Percentiles rank a stretch among this genome's conserved stretches.
phyloP scores from a whole-genome alignment of 495 filamentous ascomycete species.

The Hypoxylon cercidicola region DNA sequence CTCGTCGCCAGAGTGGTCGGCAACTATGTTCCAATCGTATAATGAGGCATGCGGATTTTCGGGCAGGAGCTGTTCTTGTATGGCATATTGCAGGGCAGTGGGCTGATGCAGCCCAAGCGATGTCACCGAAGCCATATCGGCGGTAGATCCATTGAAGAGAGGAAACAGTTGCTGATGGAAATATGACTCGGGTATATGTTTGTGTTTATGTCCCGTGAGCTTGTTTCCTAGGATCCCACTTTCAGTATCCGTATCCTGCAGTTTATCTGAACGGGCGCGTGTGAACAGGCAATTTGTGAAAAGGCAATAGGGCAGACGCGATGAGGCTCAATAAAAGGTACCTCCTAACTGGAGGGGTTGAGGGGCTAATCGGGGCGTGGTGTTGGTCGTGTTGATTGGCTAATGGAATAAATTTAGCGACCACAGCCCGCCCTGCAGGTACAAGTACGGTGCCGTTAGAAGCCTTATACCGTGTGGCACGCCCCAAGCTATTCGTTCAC shows the following conservation, averaged over 20 bases:
- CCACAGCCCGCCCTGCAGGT: not conserved
- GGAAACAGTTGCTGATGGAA: not conserved
- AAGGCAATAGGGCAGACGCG: conserved; percentile 7
- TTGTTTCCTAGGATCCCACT: too few relatives aligned
- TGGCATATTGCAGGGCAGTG: conserved; percentile 80
- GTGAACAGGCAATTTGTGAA: too few relatives aligned
- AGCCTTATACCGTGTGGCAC: not conserved
- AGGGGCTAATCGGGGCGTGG: not conserved
- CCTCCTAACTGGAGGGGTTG: conserved; percentile 14
- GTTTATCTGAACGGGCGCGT: too few relatives aligned
- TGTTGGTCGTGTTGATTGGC: too few relatives aligned
- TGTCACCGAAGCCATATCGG: conserved; percentile 82
- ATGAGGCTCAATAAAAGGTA: conserved; percentile 3
- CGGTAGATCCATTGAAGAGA: conserved; percentile 33
- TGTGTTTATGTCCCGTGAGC: too few relatives aligned
- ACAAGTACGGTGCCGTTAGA: not conserved
- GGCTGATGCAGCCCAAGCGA: conserved; percentile 91
- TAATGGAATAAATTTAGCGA: too few relatives aligned
- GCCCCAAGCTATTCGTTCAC: not conserved
- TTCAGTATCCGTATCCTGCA: too few relatives aligned
- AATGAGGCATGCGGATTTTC: conserved; percentile 70
- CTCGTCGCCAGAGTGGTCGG: conserved; percentile 54
- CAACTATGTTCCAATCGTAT: conserved; percentile 77
- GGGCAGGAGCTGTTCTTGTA: conserved; percentile 81
- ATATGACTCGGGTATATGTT: not conserved